Base-by-base conservation (phyloP, 2,329 filamentous ascomycete genomes). In the Penicillium vulpinum region DNA sequence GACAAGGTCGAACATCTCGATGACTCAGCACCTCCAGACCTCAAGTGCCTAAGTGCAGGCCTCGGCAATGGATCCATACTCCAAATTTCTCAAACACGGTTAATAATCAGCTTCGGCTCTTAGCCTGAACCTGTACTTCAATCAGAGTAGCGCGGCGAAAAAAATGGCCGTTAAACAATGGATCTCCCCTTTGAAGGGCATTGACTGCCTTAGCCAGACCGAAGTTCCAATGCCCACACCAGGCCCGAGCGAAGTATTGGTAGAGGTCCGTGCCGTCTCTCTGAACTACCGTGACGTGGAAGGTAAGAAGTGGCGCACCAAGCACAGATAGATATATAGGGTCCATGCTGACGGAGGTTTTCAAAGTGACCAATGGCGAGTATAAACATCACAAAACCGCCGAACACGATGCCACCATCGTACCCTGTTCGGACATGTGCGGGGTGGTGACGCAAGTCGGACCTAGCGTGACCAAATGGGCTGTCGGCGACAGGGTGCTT, bases 351-450 rank as follows among this genome's bases (percentile, higher is more conserved):
- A 59, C 18, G 3, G 6, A 28, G 5, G 5, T 2, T 18, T 5
- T 36, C n/a, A 26, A 57, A 87, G 87, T 90, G 21, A 79, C 78
- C 66, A 86, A 82, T 76, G 88, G 88, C 29, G 77, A 84, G 13
- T 90, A 89, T 75, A 85, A 79, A 67, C 86, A 90, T 72, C 85
- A 89, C 75, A 80, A 81, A 63, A 78, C 80, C 4, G 74, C 85
- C 44, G 73, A 69, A 36, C 66, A 75, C 57, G 60, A 65, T 47
- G 51, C 70, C 51, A 57, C 78, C 54, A 65, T 89, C 13, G 84
- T 90, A 1, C 86, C 87, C 1, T 87, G 85, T 71, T 88, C 86
- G 22, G 88, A 91, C 72, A 88, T 88, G 80, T 88, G 86, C 73
- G 88, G 88, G 43, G 78, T 79, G 9, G 77, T 90, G 44, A 75